phyloP scores from a whole-genome alignment of 2,329 filamentous ascomycete genomes.

The Calonectria hawksworthii region DNA sequence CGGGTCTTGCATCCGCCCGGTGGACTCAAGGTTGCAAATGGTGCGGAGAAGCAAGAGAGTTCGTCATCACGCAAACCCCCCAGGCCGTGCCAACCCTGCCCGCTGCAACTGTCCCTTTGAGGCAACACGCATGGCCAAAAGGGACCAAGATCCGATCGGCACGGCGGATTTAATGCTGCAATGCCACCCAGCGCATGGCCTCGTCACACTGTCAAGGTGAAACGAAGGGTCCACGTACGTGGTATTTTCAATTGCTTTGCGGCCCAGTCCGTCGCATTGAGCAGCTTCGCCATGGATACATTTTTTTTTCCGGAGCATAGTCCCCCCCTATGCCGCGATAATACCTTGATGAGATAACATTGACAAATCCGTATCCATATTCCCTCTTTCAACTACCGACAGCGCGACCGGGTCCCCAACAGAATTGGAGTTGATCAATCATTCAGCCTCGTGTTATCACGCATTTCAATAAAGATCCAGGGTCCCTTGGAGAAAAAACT shows the following conservation, averaged over 20 bases:
- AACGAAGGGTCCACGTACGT: not conserved
- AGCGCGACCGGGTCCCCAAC: too few relatives aligned
- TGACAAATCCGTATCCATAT: not conserved
- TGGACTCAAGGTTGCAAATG: not conserved
- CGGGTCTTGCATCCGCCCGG: conserved; percentile 6
- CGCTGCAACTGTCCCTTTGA: not conserved
- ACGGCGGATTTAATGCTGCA: not conserved
- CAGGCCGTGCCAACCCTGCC: conserved; percentile 1
- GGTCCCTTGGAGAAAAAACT: not conserved
- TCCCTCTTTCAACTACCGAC: not conserved
- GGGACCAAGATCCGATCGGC: conserved; percentile 1
- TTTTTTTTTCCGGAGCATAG: not conserved
- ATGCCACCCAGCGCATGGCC: not conserved
- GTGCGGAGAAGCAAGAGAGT: conserved; percentile 6
- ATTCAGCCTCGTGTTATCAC: not conserved
- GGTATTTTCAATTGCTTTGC: not conserved
- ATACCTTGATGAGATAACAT: not conserved
- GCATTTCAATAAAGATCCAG: not conserved
- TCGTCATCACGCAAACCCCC: not conserved
- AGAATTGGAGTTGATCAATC: not conserved
- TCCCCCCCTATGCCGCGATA: not conserved
- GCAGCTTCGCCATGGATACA: not conserved
- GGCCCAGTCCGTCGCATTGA: not conserved
- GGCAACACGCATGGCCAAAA: not conserved
- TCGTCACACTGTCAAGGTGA: not conserved